These are phyloP conservation scores for Acanthamoeba castellanii DNA, from an alignment of 208 protist genomes.

Conservation along the genomic window DNA sequence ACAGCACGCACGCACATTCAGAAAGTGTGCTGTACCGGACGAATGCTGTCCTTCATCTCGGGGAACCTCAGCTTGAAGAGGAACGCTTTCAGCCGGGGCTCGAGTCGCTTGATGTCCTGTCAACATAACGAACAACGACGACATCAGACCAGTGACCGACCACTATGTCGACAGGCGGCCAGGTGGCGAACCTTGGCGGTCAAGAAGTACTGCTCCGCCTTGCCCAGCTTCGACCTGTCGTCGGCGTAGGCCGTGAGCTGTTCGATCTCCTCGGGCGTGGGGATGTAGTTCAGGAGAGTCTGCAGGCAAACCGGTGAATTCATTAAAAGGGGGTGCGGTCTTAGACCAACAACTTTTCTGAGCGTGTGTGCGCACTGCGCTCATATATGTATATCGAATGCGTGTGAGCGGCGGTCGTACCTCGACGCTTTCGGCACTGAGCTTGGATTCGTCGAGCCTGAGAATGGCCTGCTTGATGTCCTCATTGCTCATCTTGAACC, in stretches of 20 bases:
- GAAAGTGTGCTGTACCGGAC: background rate
- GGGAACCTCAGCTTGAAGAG: conserved; percentile 42
- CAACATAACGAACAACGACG: background rate
- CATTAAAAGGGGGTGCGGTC: background rate
- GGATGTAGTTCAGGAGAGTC: conserved; percentile 8
- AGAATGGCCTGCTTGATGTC: conserved; percentile 37
- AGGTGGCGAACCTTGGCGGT: conserved; percentile 23
- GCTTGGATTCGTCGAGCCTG: conserved; percentile 24
- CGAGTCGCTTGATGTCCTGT: conserved; percentile 15
- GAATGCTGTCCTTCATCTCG: background rate
- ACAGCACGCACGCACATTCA: too few relatives aligned
- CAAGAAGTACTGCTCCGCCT: conserved; percentile 63
- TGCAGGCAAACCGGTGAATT: background rate
- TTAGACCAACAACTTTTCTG: too few relatives aligned
- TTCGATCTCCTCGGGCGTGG: conserved; percentile 10
- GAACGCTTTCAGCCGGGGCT: background rate
- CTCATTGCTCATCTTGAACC: conserved; percentile 19
- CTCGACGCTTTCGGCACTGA: background rate
- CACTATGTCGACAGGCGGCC: too few relatives aligned
- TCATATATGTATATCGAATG: background rate
- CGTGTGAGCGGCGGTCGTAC: background rate
- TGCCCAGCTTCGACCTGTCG: conserved; percentile 58
- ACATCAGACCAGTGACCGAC: background rate
- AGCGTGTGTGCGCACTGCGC: too few relatives aligned
- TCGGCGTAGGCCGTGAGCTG: background rate